Evolutionary conservation across 1,139 yeast species (phyloP).

Genomic region (Saccharomyces hybrid): DNA sequence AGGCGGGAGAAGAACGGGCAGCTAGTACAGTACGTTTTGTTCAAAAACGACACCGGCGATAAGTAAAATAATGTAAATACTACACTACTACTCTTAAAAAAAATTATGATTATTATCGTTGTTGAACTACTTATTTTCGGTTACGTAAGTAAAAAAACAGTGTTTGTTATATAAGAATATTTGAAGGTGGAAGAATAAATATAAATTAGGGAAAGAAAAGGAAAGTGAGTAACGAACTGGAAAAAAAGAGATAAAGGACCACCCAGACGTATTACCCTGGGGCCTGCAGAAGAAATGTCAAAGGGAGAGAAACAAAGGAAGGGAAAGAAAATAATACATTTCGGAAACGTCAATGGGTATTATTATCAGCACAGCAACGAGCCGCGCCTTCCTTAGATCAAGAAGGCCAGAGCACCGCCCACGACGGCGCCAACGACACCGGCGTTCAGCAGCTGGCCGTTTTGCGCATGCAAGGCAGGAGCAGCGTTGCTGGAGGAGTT

Average conservation of each 20-base stretch:
- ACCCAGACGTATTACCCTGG: neutral
- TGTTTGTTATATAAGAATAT: neutral
- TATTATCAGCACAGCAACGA: neutral
- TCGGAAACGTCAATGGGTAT: neutral
- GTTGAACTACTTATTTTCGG: no score
- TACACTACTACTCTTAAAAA: neutral
- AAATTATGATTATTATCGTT: neutral
- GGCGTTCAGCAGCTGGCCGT: slow-evolving; percentile 12
- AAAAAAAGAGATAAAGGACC: neutral
- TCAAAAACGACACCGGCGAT: slow-evolving; percentile 13
- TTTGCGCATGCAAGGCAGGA: slow-evolving; percentile 1
- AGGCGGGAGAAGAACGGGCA: slow-evolving; percentile 21
- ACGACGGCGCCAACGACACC: slow-evolving; percentile 22
- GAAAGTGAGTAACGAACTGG: neutral
- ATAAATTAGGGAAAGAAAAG: neutral
- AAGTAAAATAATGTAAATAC: neutral
- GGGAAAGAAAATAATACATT: neutral
- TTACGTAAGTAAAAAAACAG: no score
- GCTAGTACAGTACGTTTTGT: slow-evolving; percentile 25
- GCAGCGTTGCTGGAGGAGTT: slow-evolving; percentile 12
- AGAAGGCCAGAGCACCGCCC: slow-evolving; percentile 27
- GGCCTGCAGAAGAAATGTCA: neutral
- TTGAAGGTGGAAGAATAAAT: neutral
- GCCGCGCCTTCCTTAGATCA: slow-evolving; percentile 10
- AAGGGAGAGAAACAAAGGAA: neutral